Conservation (phyloP, 768 basidiomycete genomes). For the Lentinula sp. region DNA sequence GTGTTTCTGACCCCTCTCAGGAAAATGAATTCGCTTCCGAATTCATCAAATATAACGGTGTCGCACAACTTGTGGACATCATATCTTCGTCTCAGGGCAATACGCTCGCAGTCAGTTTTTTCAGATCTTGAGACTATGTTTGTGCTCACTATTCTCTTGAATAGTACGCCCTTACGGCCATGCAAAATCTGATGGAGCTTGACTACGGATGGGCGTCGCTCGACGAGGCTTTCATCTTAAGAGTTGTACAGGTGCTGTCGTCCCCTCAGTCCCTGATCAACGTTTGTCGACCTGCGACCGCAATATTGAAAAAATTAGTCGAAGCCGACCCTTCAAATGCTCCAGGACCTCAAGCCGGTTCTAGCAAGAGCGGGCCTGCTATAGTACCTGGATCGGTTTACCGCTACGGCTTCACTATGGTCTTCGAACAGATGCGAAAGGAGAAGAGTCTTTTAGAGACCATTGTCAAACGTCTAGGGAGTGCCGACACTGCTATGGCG, state of each 20-base stretch:
- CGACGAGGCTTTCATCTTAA: conserved; percentile 64
- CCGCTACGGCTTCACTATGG: conserved; percentile 76
- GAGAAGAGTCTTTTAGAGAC: conserved; percentile 69
- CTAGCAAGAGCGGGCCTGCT: conserved; percentile 48
- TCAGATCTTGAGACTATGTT: neutral
- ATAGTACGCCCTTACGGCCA: conserved; percentile 78
- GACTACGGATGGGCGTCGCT: conserved; percentile 80
- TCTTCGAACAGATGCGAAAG: conserved; percentile 78
- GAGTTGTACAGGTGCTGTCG: conserved; percentile 72
- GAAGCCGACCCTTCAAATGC: conserved; percentile 75
- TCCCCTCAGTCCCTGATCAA: conserved; percentile 77
- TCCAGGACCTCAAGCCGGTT: conserved; percentile 55
- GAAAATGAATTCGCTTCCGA: conserved; percentile 80
- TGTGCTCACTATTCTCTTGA: conserved; percentile 1
- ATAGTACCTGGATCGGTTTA: conserved; percentile 68
- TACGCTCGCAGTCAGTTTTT: conserved; percentile 64
- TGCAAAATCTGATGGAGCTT: conserved; percentile 86
- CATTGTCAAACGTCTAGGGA: conserved; percentile 73
- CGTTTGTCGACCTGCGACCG: conserved; percentile 86
- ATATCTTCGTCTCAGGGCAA: conserved; percentile 71
- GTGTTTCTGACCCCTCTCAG: conserved; percentile 27
- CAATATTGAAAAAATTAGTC: conserved; percentile 84
- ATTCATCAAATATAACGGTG: conserved; percentile 69
- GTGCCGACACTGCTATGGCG: conserved; percentile 81
- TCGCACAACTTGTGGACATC: conserved; percentile 63